Evolutionary conservation across 2,329 filamentous ascomycete genomes (phyloP).

Genomic region (Fusarium sp.): DNA sequence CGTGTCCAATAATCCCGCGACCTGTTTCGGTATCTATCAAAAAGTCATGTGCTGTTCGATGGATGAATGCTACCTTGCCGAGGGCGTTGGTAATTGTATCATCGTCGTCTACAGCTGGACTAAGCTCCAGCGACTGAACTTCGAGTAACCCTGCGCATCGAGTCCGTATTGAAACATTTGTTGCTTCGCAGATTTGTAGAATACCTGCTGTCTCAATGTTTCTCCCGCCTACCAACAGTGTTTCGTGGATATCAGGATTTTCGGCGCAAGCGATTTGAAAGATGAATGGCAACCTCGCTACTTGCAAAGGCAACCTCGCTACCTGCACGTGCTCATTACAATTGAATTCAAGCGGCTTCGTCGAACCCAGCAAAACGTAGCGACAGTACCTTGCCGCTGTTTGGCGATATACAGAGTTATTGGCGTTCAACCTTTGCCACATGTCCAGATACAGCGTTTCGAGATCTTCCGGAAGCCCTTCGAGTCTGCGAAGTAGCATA

Average conservation of each 20-base stretch:
- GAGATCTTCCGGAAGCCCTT: neutral
- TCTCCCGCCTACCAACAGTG: too few relatives aligned
- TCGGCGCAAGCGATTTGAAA: neutral
- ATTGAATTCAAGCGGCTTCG: too few relatives aligned
- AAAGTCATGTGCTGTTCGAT: conserved; percentile 1
- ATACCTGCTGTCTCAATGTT: rapidly evolving
- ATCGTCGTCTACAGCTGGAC: rapidly evolving
- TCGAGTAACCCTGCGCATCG: neutral
- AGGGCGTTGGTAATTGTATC: neutral
- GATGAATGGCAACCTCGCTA: too few relatives aligned
- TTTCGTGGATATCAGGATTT: rapidly evolving
- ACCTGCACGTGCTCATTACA: too few relatives aligned
- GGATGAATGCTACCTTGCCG: rapidly evolving
- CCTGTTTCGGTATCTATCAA: neutral
- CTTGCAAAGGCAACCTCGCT: too few relatives aligned
- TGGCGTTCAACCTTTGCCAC: conserved; percentile 18
- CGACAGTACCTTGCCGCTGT: conserved; percentile 9
- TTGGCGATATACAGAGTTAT: conserved; percentile 3
- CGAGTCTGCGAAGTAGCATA: neutral
- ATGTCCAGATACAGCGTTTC: conserved; percentile 12
- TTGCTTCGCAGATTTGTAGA: rapidly evolving
- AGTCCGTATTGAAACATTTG: rapidly evolving
- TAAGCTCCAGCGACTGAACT: rapidly evolving
- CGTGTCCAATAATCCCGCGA: neutral
- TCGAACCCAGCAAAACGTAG: neutral